Evolutionary conservation across 225 moss, liverwort and hornwort species (phyloP).

Genomic region (Sphagnum contortum): DNA sequence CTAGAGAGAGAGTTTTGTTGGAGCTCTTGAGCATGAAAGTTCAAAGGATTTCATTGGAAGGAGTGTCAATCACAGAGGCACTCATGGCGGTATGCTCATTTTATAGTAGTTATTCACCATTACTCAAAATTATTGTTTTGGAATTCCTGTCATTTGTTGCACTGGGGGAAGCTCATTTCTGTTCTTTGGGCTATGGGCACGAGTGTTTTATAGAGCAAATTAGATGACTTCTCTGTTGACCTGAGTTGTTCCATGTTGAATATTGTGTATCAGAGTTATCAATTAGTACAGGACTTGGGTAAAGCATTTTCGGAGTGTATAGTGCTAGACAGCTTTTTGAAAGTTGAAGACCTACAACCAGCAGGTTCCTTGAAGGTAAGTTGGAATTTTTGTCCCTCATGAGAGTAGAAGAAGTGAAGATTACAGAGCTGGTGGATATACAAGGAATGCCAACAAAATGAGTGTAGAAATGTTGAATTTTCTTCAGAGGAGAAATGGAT

Average conservation of each 20-base stretch:
- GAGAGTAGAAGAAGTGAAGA: not conserved
- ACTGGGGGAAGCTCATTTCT: not conserved
- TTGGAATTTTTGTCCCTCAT: not conserved
- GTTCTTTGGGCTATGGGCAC: too few species aligned
- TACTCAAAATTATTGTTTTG: not conserved
- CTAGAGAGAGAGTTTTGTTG: constrained; percentile 32
- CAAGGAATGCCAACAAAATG: too few species aligned
- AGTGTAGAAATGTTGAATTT: too few species aligned
- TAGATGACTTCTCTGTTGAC: not conserved
- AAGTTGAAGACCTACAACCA: constrained; percentile 28
- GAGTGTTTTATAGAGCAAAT: too few species aligned
- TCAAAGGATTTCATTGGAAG: constrained; percentile 13
- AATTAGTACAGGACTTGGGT: constrained; percentile 61
- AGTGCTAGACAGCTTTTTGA: constrained; percentile 48
- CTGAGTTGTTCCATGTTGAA: not conserved
- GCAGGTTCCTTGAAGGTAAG: constrained; percentile 41
- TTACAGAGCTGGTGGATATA: too few species aligned
- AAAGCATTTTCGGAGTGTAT: constrained; percentile 66
- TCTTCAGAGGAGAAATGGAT: too few species aligned
- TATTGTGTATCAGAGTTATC: constrained; percentile 48
- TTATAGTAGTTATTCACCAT: not conserved
- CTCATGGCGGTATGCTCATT: constrained; percentile 16
- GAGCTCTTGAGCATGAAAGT: constrained; percentile 28
- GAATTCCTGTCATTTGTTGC: not conserved
- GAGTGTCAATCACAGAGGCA: constrained; percentile 24